Conservation (phyloP, 331 rosid species). For the Acacia concinna region DNA sequence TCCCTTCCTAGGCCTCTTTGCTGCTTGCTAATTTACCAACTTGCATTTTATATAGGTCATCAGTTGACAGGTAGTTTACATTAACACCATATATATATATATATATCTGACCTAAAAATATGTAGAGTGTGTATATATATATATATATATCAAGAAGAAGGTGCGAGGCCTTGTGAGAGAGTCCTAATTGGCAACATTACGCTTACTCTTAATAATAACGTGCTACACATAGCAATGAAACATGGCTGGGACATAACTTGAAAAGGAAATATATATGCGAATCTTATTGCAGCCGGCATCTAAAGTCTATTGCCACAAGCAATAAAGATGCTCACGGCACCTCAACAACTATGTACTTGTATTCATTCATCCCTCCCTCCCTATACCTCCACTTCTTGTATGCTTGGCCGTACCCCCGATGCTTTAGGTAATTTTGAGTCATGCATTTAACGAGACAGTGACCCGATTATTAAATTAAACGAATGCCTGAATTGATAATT, state of each 20-base stretch:
- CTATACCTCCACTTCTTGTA: not conserved
- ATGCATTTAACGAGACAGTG: not conserved
- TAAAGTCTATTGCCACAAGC: not conserved
- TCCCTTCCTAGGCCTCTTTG: too few species aligned
- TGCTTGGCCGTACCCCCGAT: not conserved
- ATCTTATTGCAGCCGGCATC: not conserved
- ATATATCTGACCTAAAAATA: too few species aligned
- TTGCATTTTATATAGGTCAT: too few species aligned
- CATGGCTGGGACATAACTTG: not conserved
- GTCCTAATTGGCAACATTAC: not conserved
- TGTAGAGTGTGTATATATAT: too few species aligned
- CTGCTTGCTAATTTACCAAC: too few species aligned
- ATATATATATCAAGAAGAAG: too few species aligned
- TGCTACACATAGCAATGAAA: not conserved
- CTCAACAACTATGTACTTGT: not conserved
- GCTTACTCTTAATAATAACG: not conserved
- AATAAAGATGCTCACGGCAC: not conserved
- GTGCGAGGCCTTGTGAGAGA: not conserved
- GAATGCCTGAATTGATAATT: not conserved
- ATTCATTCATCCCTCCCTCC: too few species aligned
- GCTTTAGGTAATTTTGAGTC: not conserved
- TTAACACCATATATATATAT: too few species aligned
- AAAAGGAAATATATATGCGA: not conserved
- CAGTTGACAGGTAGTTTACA: too few species aligned
- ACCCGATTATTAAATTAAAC: not conserved